Conservation (phyloP, 2,329 filamentous ascomycete species). For the Sclerotiophoma versabilis region DNA sequence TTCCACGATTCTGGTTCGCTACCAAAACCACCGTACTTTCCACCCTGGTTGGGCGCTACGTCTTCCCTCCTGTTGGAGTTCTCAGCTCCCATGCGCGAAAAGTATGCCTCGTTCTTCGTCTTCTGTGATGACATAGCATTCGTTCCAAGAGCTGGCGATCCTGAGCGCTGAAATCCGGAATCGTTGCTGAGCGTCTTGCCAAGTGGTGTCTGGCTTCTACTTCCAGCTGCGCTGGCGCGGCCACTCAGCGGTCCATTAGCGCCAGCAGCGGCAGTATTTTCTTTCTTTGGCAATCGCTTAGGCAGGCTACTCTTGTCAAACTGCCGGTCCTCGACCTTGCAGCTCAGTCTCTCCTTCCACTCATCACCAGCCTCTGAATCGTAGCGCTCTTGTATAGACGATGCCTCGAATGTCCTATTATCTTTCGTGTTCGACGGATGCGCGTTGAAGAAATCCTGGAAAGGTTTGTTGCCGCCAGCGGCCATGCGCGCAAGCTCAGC, state of each 20-base stretch:
- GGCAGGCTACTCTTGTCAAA: slow-evolving; percentile 77
- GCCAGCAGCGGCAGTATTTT: slow-evolving; percentile 30
- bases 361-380: slow-evolving; percentile 90
- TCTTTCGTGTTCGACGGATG: slow-evolving; percentile 56
- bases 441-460: slow-evolving; percentile 83
- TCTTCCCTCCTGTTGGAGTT: slow-evolving; percentile 79
- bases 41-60: slow-evolving; percentile 86
- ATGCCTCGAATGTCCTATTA: slow-evolving; percentile 74
- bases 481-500: slow-evolving; percentile 94
- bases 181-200: slow-evolving; percentile 46
- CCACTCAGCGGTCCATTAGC: slow-evolving; percentile 41
- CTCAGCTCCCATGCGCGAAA: slow-evolving; percentile 81
- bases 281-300: slow-evolving; percentile 50
- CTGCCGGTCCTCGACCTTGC: slow-evolving; percentile 86
- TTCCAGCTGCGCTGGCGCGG: slow-evolving; percentile 44
- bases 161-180: slow-evolving; percentile 39
- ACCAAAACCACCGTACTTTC: slow-evolving; percentile 91
- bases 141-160: slow-evolving; percentile 49
- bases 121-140: slow-evolving; percentile 56
- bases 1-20: slow-evolving; percentile 69
- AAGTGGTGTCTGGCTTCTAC: slow-evolving; percentile 50
- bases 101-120: slow-evolving; percentile 82
- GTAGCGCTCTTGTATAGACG: slow-evolving; percentile 89
- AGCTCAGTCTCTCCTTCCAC: slow-evolving; percentile 88
- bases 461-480: slow-evolving; percentile 85